These are phyloP conservation scores for Rhododendron ferrugineum DNA, from an alignment of 148 eudicot species.

Conservation along the genomic window DNA sequence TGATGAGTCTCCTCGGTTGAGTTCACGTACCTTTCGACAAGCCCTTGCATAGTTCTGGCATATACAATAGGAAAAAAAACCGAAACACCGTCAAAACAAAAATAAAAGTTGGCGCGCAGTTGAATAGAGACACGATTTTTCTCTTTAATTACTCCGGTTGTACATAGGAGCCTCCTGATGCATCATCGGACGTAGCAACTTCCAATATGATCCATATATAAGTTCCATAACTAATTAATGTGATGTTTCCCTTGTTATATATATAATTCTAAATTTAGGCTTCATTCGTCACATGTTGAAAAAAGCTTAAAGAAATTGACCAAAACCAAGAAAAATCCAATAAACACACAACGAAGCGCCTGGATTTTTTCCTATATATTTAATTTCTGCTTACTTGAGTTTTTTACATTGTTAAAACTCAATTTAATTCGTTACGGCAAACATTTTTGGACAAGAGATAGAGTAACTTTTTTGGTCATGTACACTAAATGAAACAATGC, in stretches of 20 bases:
- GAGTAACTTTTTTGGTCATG: not conserved
- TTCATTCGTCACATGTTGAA: not conserved
- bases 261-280: not conserved
- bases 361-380: not conserved
- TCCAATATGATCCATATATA: not conserved
- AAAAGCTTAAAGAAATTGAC: not conserved
- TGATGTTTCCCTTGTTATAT: not conserved
- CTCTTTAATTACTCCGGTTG: not conserved
- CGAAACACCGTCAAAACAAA: not conserved
- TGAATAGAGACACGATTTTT: not conserved
- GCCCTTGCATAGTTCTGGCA: slow-evolving; percentile 69
- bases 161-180: not conserved
- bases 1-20: slow-evolving; percentile 26
- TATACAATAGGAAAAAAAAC: not conserved
- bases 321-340: not conserved
- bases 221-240: not conserved
- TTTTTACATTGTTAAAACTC: not conserved
- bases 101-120: not conserved
- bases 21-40: slow-evolving; percentile 69
- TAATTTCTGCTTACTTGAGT: not conserved
- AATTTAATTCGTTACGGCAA: not conserved
- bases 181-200: not conserved
- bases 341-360: not conserved
- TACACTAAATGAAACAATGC: not conserved
- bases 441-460: not conserved